Percentiles rank a stretch among this genome's conserved stretches.
Evolutionary conservation across 148 eudicot species (phyloP).

Genomic region (Chenopodium berlandieri): DNA sequence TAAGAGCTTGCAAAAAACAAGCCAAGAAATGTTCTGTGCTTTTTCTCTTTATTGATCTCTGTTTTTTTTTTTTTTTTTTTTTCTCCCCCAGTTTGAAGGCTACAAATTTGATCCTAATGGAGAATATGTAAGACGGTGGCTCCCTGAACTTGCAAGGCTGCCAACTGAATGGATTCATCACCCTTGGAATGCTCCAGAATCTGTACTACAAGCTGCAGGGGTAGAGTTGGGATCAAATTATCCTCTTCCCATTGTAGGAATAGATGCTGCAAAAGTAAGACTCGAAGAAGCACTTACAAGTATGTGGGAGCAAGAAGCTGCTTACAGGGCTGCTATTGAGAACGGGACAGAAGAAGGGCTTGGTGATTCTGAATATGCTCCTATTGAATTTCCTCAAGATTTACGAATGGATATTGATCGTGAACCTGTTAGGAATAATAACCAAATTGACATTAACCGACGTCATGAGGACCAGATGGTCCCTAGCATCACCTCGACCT

Average conservation of each 20-base stretch:
- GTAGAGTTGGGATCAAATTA: conserved; percentile 91
- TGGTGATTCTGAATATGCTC: conserved; percentile 75
- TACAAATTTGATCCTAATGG: conserved; percentile 94
- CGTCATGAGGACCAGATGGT: conserved; percentile 93
- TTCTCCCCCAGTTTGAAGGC: conserved; percentile 65
- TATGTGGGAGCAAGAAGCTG: conserved; percentile 90
- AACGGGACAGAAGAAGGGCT: conserved; percentile 95
- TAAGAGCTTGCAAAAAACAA: neutral
- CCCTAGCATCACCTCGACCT: conserved; percentile 80
- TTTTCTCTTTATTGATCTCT: neutral
- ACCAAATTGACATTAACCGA: conserved; percentile 30
- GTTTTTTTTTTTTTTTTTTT: neutral
- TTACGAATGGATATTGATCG: conserved; percentile 69
- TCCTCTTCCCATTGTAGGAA: conserved; percentile 81
- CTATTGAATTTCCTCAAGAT: conserved; percentile 75
- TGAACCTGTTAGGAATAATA: conserved; percentile 47
- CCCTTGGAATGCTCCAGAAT: conserved; percentile 94
- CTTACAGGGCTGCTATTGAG: conserved; percentile 68
- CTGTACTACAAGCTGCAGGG: conserved; percentile 91
- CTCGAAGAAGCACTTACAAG: conserved; percentile 69
- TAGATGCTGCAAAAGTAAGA: conserved; percentile 83
- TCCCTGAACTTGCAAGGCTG: conserved; percentile 90
- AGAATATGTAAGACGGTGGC: conserved; percentile 93
- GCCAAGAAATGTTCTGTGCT: neutral
- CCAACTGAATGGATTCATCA: conserved; percentile 99